Evolutionary conservation across 2,329 filamentous ascomycete species (phyloP).

Genomic region (Zymoseptoria passerinii): DNA sequence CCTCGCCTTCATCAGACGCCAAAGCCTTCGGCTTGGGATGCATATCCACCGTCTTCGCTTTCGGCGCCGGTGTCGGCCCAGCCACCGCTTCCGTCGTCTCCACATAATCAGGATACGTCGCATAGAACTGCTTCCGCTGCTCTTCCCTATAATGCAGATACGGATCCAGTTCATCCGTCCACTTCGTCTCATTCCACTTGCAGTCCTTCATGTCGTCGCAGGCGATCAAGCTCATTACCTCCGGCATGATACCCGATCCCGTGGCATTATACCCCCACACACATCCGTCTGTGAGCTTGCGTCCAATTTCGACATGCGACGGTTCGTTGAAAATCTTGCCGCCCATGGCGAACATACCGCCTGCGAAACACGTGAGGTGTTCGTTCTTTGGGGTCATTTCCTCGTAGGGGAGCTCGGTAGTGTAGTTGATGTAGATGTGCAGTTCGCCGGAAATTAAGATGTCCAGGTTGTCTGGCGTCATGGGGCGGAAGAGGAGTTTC

Average conservation of each 20-base stretch:
- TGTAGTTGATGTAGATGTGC: conserved; percentile 35
- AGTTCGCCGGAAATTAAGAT: conserved; percentile 64
- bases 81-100: background rate
- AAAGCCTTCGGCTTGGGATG: conserved; percentile 1
- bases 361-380: conserved; percentile 47
- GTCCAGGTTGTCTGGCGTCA: conserved; percentile 58
- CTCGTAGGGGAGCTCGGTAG: conserved; percentile 30
- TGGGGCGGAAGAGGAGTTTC: conserved; percentile 68
- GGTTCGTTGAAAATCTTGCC: conserved; percentile 45
- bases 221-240: conserved; percentile 36
- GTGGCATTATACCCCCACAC: conserved; percentile 47
- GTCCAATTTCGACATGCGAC: conserved; percentile 42
- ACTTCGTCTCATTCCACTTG: conserved; percentile 36
- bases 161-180: conserved; percentile 36
- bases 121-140: conserved; percentile 12
- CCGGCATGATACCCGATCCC: conserved; percentile 48
- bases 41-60: background rate
- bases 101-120: conserved; percentile 8
- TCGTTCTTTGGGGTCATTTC: conserved; percentile 38
- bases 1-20: conserved; percentile 1
- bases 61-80: background rate
- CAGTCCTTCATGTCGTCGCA: conserved; percentile 37
- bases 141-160: conserved; percentile 17
- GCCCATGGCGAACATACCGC: conserved; percentile 48
- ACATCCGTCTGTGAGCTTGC: conserved; percentile 47